phyloP scores from a whole-genome alignment of 352 stramenopile genomes.

The Phytophthora vignae region DNA sequence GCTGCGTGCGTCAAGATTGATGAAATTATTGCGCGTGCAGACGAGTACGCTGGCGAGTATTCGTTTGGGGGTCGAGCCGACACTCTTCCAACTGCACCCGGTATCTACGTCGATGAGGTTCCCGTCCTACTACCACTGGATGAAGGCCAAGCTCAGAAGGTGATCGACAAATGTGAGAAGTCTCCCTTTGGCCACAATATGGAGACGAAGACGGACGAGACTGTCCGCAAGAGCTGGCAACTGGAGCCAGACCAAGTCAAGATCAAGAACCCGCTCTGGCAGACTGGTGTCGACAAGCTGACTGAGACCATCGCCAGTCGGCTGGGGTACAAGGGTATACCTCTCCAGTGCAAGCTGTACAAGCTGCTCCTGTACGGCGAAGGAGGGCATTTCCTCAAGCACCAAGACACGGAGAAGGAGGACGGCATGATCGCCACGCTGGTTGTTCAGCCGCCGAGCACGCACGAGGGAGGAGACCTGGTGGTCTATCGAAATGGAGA shows the following conservation, averaged over 20 bases:
- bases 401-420: constrained; percentile 67
- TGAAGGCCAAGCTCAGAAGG: too few relatives aligned
- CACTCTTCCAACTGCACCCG: too few relatives aligned
- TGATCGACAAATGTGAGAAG: not conserved
- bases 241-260: constrained; percentile 12
- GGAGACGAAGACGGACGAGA: not conserved
- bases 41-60: too few relatives aligned
- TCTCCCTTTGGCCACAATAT: not conserved
- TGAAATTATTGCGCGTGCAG: too few relatives aligned
- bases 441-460: constrained; percentile 40
- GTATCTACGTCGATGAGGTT: too few relatives aligned
- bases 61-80: too few relatives aligned
- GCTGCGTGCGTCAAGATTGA: too few relatives aligned
- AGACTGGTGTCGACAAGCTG: constrained; percentile 12
- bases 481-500: constrained; percentile 18
- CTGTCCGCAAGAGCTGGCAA: constrained; percentile 2
- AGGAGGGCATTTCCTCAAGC: constrained; percentile 48
- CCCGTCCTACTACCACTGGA: too few relatives aligned
- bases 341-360: constrained; percentile 37
- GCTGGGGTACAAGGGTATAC: constrained; percentile 16
- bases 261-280: constrained; percentile 24
- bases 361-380: constrained; percentile 59
- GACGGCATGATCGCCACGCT: constrained; percentile 61
- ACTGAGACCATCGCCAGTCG: constrained; percentile 2
- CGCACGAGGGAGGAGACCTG: constrained; percentile 31